Percentiles rank a stretch among this genome's conserved stretches.
phyloP scores from a whole-genome alignment of 78 protist genomes.

The Dictyostelium capitatum region DNA sequence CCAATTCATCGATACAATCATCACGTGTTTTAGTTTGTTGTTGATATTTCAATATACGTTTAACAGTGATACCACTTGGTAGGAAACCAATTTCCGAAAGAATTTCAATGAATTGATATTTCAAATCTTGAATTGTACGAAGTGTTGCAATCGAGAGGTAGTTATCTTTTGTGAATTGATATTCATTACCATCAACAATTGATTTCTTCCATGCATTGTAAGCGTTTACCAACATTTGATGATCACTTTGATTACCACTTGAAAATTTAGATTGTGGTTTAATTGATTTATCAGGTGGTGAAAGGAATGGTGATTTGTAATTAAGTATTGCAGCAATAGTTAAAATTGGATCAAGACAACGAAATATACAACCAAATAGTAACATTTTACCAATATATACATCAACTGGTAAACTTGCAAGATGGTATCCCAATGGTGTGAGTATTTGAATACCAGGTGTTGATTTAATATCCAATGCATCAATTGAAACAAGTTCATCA shows the following conservation, averaged over 20 bases:
- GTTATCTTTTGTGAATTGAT: constrained; percentile 43
- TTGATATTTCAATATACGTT: not conserved
- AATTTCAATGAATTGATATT: constrained; percentile 70
- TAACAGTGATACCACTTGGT: constrained; percentile 18
- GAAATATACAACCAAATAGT: constrained; percentile 84
- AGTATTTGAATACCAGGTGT: not conserved
- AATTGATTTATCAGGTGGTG: constrained; percentile 76
- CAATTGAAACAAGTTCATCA: constrained; percentile 28
- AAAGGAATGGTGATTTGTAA: constrained; percentile 85
- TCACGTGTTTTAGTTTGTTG: constrained; percentile 12
- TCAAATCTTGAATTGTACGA: constrained; percentile 79
- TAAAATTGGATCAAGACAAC: constrained; percentile 93
- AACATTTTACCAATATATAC: constrained; percentile 92
- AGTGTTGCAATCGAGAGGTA: constrained; percentile 58
- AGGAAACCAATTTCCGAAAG: constrained; percentile 76
- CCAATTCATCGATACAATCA: constrained; percentile 41
- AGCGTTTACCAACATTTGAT: constrained; percentile 76
- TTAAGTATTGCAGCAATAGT: constrained; percentile 92
- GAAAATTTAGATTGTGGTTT: constrained; percentile 52
- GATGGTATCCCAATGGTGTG: constrained; percentile 90
- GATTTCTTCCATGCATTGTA: constrained; percentile 81
- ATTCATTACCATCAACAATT: constrained; percentile 43
- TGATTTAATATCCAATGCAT: constrained; percentile 34
- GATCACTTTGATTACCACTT: constrained; percentile 79
- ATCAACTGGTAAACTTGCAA: constrained; percentile 94